Base-by-base conservation (phyloP, 2,329 filamentous ascomycete genomes). In the Talaromyces sp. region DNA sequence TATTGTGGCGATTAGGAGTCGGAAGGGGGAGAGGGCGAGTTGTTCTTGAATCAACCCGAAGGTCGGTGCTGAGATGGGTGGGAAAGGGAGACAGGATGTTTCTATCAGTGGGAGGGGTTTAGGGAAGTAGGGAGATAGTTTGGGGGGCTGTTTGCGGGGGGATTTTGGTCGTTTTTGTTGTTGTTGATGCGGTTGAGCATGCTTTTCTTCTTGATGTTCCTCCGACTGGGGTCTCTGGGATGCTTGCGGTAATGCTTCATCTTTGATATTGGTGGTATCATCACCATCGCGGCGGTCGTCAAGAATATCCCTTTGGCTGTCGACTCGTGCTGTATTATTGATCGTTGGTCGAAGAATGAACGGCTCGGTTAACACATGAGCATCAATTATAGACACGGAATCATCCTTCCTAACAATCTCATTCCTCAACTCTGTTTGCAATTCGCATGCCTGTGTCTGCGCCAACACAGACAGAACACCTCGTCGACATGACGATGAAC, bases 21-120 rank as follows among this genome's bases (percentile, higher is more conserved):
- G 86, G 71, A 95, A 96, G 0, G 91, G 88, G 58, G 91, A 81
- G 52, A 82, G 73, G 1, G 85, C 84, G 15, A 96, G 82, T 62
- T 86, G 82, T 69, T 96, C 92, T 70, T 97, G 92, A 37, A 96
- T 84, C 1, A 97, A 80, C 0, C 91, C 91, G 68, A 96, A 96
- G 5, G 67, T 71, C 0, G 78, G 68, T 0, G 82, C 78, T 7
- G 81, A 79, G 35, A 91, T 82, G 0, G 85, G 81, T 0, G 90
- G 89, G 63, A 93, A 89, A 1, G 77, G 78, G 6, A 80, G 75
- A 60, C 74, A 78, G 4, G 80, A 82, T 70, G 61, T 52, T 71
- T 66, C 53, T 65, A 60, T 9, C 65, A 65, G 15, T 65, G 64
- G 51, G 61, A 64, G 2, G 71, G 69, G 50, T 41, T 50, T 40